Evolutionary conservation across 352 stramenopile species (phyloP), one percentile per base, ranked within the genome.

Genomic region (Phytophthora foliorum): DNA sequence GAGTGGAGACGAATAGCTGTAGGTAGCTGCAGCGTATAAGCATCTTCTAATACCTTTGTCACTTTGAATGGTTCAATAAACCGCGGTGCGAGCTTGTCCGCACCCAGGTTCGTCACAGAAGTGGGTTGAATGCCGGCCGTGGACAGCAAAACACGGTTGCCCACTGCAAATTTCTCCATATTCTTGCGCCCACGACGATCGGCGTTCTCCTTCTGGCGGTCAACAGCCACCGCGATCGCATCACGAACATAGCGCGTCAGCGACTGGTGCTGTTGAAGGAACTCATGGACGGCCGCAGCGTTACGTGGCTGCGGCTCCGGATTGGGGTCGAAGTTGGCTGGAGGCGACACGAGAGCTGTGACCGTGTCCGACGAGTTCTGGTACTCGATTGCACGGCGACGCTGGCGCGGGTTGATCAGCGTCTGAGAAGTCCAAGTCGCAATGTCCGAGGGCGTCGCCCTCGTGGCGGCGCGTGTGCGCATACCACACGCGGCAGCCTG

Each of bases 151-250:
- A 38, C 64, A 17, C 38, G 51, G 14, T 71, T 52, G 2, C 60
- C 60, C 9, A 61, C 10, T 2, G 17, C 25, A 27, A 66, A 72
- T 8, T n/a, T 67, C 6, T 51, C 48, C 1, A 59, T 1, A 14
- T 60, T 77, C 31, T 53, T 56, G 10, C 50, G 42, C n/a, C 42
- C 60, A 4, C 57, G 44, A 14, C 48, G 14, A 53, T 78, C 69
- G 0, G 61, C 55, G 21, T 68, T 24, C 17, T 67, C 52, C 49
- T 82, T 77, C n/a, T 82, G 65, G 42, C 36, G 39, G 29, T 77
- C 64, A 9, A 63, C 63, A 0, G 73, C 58, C 6, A 32, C 6
- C 5, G 57, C 42, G 8, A 77, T 54, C 2, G 61, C 54, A 38
- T 77, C 63, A 8, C 55, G 62, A 0, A 79, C 72, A 17, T 74